Evolutionary conservation across 2,329 filamentous ascomycete genomes (phyloP).

Genomic region (Colletotrichum spaethianum): DNA sequence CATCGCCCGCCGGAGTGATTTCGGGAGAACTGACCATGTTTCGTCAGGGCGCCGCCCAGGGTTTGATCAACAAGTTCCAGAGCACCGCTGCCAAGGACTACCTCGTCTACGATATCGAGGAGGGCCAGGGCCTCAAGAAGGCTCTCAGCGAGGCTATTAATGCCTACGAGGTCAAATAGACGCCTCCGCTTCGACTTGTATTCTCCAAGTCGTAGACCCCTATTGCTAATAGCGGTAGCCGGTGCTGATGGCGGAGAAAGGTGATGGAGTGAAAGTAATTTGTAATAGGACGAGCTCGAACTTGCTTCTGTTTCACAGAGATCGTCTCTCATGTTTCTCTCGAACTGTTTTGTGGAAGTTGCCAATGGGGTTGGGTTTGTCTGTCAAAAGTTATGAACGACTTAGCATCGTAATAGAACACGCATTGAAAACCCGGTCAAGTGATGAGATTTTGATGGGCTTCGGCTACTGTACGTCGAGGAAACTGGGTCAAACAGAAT

Average conservation of each 20-base stretch:
- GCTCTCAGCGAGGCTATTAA: not conserved
- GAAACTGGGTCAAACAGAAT: not conserved
- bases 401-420: not conserved
- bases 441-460: not conserved
- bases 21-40: not conserved
- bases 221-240: not conserved
- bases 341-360: not conserved
- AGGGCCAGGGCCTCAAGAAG: not conserved
- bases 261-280: not conserved
- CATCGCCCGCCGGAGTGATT: not conserved
- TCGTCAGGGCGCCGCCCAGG: not conserved
- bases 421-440: not conserved
- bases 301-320: not conserved
- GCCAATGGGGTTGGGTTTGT: not conserved
- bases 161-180: not conserved
- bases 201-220: not conserved
- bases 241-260: not conserved
- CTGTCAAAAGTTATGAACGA: no score
- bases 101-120: not conserved
- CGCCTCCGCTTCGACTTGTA: not conserved
- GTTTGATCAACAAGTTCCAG: not conserved
- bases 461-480: not conserved
- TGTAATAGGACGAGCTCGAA: not conserved
- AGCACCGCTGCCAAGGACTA: not conserved
- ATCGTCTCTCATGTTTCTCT: rapidly evolving